Conservation (phyloP, 306 rosid species). For the barrel medic (Medicago truncatula) region DNA sequence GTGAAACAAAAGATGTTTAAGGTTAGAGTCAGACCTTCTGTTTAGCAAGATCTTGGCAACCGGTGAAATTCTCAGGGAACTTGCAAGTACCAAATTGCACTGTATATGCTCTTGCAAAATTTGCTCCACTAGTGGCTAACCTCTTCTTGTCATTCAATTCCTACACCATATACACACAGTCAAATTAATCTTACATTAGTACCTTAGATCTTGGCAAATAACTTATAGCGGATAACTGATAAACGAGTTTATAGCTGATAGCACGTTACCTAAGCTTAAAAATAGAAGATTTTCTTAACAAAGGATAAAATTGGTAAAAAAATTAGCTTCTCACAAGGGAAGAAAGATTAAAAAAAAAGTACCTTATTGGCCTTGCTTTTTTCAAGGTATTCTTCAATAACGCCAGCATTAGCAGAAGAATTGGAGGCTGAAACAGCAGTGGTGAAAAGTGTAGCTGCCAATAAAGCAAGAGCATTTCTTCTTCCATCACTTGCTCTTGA, state of each 20-base stretch:
- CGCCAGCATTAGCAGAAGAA: constrained; percentile 70
- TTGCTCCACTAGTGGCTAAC: constrained; percentile 92
- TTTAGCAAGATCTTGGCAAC: constrained; percentile 99
- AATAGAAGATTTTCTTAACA: too few species aligned
- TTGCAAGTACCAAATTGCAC: constrained; percentile 96
- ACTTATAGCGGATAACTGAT: too few species aligned
- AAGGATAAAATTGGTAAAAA: too few species aligned
- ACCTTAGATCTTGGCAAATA: too few species aligned
- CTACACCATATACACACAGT: constrained; percentile 41
- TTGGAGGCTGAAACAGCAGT: constrained; percentile 50
- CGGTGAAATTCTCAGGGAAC: constrained; percentile 99
- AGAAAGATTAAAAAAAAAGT: background rate
- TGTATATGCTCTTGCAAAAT: constrained; percentile 94
- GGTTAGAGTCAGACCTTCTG: constrained; percentile 64
- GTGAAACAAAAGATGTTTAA: background rate
- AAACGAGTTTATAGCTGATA: too few species aligned
- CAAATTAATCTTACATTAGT: background rate
- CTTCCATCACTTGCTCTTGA: constrained; percentile 63
- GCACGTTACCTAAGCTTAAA: too few species aligned
- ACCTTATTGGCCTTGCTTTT: constrained; percentile 96
- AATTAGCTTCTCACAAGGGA: too few species aligned
- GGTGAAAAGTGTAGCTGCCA: constrained; percentile 72
- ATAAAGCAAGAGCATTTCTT: constrained; percentile 66
- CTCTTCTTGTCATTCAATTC: constrained; percentile 96
- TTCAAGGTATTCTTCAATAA: constrained; percentile 85